Conservation (phyloP, 2,329 filamentous ascomycete genomes). For the Botryotinia convoluta region DNA sequence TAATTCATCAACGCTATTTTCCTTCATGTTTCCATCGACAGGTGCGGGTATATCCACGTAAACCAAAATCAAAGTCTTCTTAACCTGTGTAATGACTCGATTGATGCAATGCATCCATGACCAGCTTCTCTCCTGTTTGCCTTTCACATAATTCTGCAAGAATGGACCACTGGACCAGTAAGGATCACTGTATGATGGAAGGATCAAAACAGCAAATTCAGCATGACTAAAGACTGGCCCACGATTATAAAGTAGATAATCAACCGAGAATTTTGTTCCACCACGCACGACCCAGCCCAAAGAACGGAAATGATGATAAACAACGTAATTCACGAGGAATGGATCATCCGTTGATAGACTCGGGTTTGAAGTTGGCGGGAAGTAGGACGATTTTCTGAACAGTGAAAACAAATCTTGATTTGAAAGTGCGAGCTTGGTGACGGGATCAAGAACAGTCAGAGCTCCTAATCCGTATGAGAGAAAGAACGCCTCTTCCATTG, state of each 20-base stretch:
- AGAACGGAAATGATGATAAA: constrained; percentile 94
- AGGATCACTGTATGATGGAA: constrained; percentile 75
- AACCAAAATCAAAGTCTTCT: constrained; percentile 83
- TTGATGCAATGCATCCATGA: constrained; percentile 87
- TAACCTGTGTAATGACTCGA: constrained; percentile 82
- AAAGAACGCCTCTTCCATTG: constrained; percentile 88
- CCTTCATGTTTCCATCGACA: constrained; percentile 45
- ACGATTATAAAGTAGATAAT: constrained; percentile 90
- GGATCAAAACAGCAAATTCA: constrained; percentile 81
- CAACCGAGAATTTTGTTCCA: constrained; percentile 91
- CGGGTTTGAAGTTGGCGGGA: constrained; percentile 51
- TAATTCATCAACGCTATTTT: constrained; percentile 57
- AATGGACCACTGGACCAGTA: constrained; percentile 61
- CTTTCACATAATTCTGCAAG: constrained; percentile 50
- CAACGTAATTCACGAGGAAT: constrained; percentile 82
- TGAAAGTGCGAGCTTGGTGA: constrained; percentile 38
- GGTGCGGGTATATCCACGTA: constrained; percentile 90
- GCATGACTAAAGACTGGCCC: constrained; percentile 94
- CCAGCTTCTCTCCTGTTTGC: constrained; percentile 59
- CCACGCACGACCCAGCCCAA: constrained; percentile 91
- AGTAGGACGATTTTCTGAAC: constrained; percentile 60
- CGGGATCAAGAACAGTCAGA: constrained; percentile 59
- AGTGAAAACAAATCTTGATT: constrained; percentile 15
- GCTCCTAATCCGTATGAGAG: constrained; percentile 76
- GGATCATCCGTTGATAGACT: constrained; percentile 70